A percentile compares a stretch with the other conserved stretches of the same genome.
phyloP scores from a whole-genome alignment of 345 rosid genomes.

The Conringia planisiliqua region DNA sequence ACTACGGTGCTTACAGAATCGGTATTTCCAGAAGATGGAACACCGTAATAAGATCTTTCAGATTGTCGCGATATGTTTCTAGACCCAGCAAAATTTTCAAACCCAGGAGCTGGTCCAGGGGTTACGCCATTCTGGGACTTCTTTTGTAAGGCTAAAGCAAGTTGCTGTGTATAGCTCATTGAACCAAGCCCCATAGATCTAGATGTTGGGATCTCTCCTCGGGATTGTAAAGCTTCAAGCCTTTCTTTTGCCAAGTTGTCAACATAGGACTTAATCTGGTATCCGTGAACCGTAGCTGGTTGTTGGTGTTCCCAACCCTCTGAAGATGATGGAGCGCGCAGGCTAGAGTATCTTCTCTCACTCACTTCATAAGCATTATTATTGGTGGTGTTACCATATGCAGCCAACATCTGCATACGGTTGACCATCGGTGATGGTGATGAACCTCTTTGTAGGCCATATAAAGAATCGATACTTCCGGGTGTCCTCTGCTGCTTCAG shows the following conservation, averaged over 20 bases:
- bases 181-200: conserved; percentile 49
- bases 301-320: conserved; percentile 57
- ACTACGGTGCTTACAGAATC: conserved; percentile 34
- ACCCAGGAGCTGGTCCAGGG: conserved; percentile 61
- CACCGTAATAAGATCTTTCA: conserved; percentile 53
- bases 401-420: conserved; percentile 50
- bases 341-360: conserved; percentile 74
- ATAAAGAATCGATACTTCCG: conserved; percentile 49
- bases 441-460: conserved; percentile 58
- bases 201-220: conserved; percentile 46
- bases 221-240: conserved; percentile 49
- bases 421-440: conserved; percentile 53
- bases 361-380: conserved; percentile 44
- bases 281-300: conserved; percentile 80
- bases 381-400: conserved; percentile 48
- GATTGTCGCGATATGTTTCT: conserved; percentile 53
- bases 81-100: conserved; percentile 50
- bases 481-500: conserved; percentile 56
- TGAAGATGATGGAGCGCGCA: conserved; percentile 61
- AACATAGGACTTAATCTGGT: conserved; percentile 58
- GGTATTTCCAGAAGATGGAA: conserved; percentile 41
- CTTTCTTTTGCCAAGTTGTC: conserved; percentile 53
- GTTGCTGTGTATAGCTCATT: conserved; percentile 55
- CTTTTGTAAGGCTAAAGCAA: conserved; percentile 51
- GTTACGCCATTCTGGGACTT: conserved; percentile 56